phyloP scores from a whole-genome alignment of 768 basidiomycete species.

The Austroboletus festivus region DNA sequence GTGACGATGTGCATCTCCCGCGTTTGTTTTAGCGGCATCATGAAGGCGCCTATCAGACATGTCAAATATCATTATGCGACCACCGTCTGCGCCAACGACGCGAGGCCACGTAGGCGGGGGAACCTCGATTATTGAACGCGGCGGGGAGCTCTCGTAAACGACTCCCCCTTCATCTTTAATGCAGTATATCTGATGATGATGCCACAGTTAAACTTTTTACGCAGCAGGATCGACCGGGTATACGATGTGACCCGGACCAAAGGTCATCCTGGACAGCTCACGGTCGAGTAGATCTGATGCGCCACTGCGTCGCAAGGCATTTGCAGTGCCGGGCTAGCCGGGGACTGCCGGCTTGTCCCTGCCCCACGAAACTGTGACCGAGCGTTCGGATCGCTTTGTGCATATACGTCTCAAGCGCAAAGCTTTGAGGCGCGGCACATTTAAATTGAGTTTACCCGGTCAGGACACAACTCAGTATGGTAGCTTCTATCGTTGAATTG shows the following conservation, averaged over 20 bases:
- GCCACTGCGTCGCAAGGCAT: slow-evolving; percentile 1
- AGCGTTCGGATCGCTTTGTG: not conserved
- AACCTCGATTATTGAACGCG: slow-evolving; percentile 4
- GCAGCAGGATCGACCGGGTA: not conserved
- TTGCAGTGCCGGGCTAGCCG: slow-evolving; percentile 7
- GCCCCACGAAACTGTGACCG: not conserved
- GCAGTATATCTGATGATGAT: not conserved
- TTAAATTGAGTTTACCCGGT: slow-evolving; percentile 4
- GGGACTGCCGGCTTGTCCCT: not conserved
- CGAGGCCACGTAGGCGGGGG: not conserved
- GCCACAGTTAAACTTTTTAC: too few relatives aligned
- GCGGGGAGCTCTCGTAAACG: slow-evolving; percentile 1
- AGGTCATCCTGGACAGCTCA: not conserved
- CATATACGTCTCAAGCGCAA: too few relatives aligned
- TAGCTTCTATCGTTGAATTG: slow-evolving; percentile 7
- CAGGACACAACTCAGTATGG: slow-evolving; percentile 1
- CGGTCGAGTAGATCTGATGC: not conserved
- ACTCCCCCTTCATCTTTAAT: not conserved
- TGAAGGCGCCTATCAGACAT: not conserved
- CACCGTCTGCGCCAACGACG: not conserved
- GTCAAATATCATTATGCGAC: not conserved
- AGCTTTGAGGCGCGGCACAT: slow-evolving; percentile 1
- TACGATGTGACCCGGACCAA: not conserved
- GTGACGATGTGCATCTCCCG: not conserved
- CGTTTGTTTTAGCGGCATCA: not conserved